Percentiles rank a stretch among this genome's conserved stretches.
phyloP scores from a whole-genome alignment of 169 alveolate genomes.

The Plasmodium vivax region DNA sequence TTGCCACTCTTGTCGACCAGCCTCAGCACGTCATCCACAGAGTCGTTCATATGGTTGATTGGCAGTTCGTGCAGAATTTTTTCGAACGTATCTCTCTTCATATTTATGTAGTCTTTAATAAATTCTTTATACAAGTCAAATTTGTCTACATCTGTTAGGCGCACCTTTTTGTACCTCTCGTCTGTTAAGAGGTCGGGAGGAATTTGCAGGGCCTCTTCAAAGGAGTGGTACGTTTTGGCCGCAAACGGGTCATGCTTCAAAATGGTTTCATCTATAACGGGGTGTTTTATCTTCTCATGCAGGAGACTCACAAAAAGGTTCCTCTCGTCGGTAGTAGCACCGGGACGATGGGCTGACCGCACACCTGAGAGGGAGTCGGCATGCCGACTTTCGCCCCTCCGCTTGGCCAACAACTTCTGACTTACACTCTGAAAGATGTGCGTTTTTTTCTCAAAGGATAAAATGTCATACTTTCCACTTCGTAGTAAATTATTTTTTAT shows the following conservation, averaged over 20 bases:
- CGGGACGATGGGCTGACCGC: not conserved
- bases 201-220: slow-evolving; percentile 5
- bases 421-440: slow-evolving; percentile 25
- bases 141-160: slow-evolving; percentile 17
- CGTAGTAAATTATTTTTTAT: slow-evolving; percentile 36
- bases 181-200: slow-evolving; percentile 9
- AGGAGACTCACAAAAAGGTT: slow-evolving; percentile 18
- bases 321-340: not conserved
- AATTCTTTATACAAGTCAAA: slow-evolving; percentile 24
- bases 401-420: slow-evolving; percentile 9
- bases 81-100: slow-evolving; percentile 12
- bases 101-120: slow-evolving; percentile 29
- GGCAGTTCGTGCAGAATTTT: slow-evolving; percentile 14
- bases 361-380: not conserved
- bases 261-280: slow-evolving; percentile 13
- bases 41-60: slow-evolving; percentile 16
- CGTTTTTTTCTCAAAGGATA: slow-evolving; percentile 38
- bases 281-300: slow-evolving; percentile 36
- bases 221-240: not conserved
- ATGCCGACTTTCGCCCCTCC: not conserved
- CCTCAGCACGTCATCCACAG: slow-evolving; percentile 13
- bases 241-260: not conserved
- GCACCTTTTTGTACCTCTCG: slow-evolving; percentile 19
- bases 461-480: slow-evolving; percentile 36
- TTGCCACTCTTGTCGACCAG: slow-evolving; percentile 13